Percentiles rank a stretch among this genome's conserved stretches.
These are phyloP conservation scores for Penicillium expansum DNA, from an alignment of 2,329 filamentous ascomycete genomes.

Conservation along the genomic window DNA sequence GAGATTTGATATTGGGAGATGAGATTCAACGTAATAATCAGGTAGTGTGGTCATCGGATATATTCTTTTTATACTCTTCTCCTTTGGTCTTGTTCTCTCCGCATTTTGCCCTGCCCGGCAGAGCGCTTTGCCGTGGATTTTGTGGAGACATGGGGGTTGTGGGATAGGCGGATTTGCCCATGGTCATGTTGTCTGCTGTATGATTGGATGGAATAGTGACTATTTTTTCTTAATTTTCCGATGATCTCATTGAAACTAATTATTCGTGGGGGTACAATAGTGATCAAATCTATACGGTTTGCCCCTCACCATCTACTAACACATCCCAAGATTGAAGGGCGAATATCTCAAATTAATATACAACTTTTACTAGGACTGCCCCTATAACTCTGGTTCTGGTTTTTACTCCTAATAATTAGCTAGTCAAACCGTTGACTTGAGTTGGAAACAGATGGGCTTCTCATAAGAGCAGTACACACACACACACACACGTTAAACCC, in stretches of 20 bases:
- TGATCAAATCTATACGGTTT: neutral
- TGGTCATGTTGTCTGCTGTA: too few species aligned
- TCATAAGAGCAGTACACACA: neutral
- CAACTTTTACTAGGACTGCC: neutral
- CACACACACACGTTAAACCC: neutral
- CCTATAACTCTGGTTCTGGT: too few species aligned
- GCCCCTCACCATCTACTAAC: neutral
- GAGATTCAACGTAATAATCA: neutral
- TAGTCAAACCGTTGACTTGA: neutral
- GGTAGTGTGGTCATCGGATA: neutral
- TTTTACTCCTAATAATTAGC: neutral
- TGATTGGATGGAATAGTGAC: neutral
- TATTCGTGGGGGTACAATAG: neutral
- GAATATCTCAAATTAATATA: neutral
- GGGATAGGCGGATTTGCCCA: too few species aligned
- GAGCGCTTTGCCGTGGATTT: constrained; percentile 21
- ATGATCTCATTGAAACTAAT: neutral
- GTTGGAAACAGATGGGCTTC: neutral
- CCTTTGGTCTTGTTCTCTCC: constrained; percentile 4
- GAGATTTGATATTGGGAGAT: neutral
- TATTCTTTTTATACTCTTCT: neutral
- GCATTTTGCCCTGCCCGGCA: constrained; percentile 14
- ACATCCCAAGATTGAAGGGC: neutral
- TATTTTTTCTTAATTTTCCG: neutral
- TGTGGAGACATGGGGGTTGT: neutral